Evolutionary conservation across 2,329 filamentous ascomycete species (phyloP).

Genomic region (Purpureocillium lavendulum): DNA sequence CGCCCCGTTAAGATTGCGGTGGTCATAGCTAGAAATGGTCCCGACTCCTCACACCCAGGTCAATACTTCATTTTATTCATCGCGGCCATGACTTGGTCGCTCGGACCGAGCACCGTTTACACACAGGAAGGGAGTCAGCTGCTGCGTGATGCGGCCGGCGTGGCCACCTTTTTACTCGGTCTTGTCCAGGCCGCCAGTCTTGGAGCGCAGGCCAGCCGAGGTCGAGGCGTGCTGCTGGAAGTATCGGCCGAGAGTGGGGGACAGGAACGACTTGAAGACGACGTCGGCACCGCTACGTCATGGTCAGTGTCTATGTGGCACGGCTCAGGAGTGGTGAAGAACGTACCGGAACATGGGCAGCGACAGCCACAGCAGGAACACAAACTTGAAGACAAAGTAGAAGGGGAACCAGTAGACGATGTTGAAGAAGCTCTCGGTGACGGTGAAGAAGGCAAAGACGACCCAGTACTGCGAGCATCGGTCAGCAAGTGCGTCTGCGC

Average conservation of each 20-base stretch:
- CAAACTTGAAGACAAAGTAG: conserved; percentile 99
- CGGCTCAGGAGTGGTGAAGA: neutral
- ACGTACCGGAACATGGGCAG: conserved; percentile 88
- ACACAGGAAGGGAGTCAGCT: neutral
- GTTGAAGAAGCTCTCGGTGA: conserved; percentile 73
- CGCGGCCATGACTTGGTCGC: too few relatives aligned
- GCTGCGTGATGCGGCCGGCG: neutral
- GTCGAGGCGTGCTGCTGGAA: conserved; percentile 72
- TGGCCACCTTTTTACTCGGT: conserved; percentile 42
- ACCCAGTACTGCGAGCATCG: conserved; percentile 67
- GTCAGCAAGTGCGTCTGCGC: too few relatives aligned
- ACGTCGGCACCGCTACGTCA: conserved; percentile 75
- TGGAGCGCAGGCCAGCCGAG: conserved; percentile 79
- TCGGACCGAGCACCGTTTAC: too few relatives aligned
- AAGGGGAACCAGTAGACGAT: conserved; percentile 96
- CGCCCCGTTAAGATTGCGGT: too few relatives aligned
- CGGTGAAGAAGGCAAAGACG: conserved; percentile 73
- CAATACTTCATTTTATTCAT: too few relatives aligned
- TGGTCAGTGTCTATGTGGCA: neutral
- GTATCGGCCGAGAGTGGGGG: conserved; percentile 87
- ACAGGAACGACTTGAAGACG: conserved; percentile 92
- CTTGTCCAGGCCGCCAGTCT: conserved; percentile 72
- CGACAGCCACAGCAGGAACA: conserved; percentile 94
- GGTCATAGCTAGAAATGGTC: too few relatives aligned
- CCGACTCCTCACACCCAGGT: too few relatives aligned